phyloP scores from a whole-genome alignment of 1,139 yeast genomes.

The Geotrichum carabidarum region DNA sequence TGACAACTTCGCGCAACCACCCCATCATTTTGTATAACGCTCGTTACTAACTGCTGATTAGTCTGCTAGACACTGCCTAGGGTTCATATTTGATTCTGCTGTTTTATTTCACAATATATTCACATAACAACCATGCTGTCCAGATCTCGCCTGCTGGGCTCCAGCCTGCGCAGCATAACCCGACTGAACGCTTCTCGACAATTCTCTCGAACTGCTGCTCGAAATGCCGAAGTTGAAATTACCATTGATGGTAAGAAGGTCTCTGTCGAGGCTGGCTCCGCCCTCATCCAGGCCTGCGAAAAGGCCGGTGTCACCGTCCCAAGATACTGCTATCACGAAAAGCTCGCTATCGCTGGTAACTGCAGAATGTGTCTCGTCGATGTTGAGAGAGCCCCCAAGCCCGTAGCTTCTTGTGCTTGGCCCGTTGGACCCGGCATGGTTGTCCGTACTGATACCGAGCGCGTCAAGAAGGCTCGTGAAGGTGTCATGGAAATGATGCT shows the following conservation, averaged over 20 bases:
- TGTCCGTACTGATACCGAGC: conserved; percentile 72
- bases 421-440: conserved; percentile 90
- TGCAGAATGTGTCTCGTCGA: conserved; percentile 93
- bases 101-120: neutral
- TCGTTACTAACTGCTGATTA: conserved; percentile 1
- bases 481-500: conserved; percentile 86
- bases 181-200: conserved; percentile 22
- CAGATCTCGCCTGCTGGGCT: conserved; percentile 20
- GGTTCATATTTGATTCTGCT: neutral
- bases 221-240: conserved; percentile 58
- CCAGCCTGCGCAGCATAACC: conserved; percentile 17
- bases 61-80: neutral
- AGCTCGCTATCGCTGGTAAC: conserved; percentile 88
- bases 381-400: conserved; percentile 84
- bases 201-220: conserved; percentile 32
- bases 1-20: neutral
- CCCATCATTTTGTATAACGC: neutral
- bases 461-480: conserved; percentile 80
- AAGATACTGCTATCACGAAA: conserved; percentile 87
- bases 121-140: conserved; percentile 21
- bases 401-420: conserved; percentile 87
- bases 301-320: conserved; percentile 86
- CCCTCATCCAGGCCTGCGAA: conserved; percentile 87
- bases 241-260: conserved; percentile 77
- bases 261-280: conserved; percentile 77